These are phyloP conservation scores for Powellomyces hirtus DNA, from an alignment of 192 early-diverging fungal genomes.

Conservation along the genomic window DNA sequence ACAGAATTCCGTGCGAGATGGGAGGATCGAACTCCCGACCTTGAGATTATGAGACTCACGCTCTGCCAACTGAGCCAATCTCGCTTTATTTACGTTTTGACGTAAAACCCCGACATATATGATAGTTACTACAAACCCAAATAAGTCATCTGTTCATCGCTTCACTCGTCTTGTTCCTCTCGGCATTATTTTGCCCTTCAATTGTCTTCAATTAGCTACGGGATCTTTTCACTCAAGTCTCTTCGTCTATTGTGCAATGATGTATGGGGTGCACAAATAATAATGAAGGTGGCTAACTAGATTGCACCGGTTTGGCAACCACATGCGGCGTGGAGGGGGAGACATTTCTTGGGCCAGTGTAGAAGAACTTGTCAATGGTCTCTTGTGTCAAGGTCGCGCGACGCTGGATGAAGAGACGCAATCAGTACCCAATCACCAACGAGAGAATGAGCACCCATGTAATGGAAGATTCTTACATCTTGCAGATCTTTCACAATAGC, in stretches of 20 bases:
- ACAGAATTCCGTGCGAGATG: slow-evolving; percentile 9
- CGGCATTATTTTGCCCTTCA: no score
- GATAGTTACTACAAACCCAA: no score
- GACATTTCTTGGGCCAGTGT: background rate
- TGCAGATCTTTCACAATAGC: slow-evolving; percentile 79
- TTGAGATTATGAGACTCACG: slow-evolving; percentile 36
- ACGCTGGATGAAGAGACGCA: background rate
- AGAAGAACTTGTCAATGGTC: slow-evolving; percentile 18
- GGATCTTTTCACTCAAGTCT: no score
- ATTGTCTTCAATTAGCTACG: no score
- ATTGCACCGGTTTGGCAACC: no score
- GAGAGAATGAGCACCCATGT: background rate
- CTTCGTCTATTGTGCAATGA: no score
- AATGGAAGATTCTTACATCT: slow-evolving; percentile 37
- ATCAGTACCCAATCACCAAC: background rate
- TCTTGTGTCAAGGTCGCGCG: slow-evolving; percentile 24
- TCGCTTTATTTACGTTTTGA: slow-evolving; percentile 5
- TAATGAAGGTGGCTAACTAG: no score
- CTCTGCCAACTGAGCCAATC: slow-evolving; percentile 32
- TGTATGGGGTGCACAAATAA: no score
- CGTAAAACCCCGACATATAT: no score
- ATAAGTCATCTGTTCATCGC: no score
- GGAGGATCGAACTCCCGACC: slow-evolving; percentile 33
- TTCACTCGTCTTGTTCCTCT: no score
- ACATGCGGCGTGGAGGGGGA: background rate